Percentiles rank a stretch among this genome's conserved stretches.
These are phyloP conservation scores for Phytophthora colocasiae DNA, from an alignment of 352 stramenopile species.

Conservation along the genomic window DNA sequence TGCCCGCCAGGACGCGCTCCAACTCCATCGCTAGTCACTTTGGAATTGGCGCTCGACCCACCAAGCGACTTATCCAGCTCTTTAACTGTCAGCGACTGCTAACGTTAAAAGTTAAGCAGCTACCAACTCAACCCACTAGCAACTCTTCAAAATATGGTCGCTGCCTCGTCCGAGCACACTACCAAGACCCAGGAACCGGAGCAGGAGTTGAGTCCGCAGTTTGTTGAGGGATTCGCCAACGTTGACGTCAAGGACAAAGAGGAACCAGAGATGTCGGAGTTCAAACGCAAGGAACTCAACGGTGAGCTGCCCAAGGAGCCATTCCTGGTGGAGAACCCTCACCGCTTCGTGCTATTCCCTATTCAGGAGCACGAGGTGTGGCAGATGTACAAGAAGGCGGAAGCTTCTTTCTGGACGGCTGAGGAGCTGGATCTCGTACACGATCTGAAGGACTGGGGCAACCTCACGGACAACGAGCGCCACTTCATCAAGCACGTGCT, in stretches of 20 bases:
- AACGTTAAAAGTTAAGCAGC: conserved; percentile 5
- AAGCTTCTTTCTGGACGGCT: conserved; percentile 99
- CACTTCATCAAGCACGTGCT: conserved; percentile 98
- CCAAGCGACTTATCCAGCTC: conserved; percentile 22
- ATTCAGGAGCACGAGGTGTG: conserved; percentile 98
- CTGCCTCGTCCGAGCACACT: conserved; percentile 32
- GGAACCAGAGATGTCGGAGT: conserved; percentile 72
- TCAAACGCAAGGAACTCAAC: conserved; percentile 89
- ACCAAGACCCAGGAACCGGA: conserved; percentile 34
- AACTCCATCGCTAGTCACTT: conserved; percentile 34
- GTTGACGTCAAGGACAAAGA: conserved; percentile 34
- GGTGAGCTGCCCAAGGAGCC: conserved; percentile 91
- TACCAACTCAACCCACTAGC: background rate
- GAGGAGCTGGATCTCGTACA: conserved; percentile 98
- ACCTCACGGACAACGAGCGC: conserved; percentile 95
- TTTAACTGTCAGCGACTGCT: background rate
- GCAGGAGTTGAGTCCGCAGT: conserved; percentile 34
- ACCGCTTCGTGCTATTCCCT: conserved; percentile 98
- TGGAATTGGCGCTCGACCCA: conserved; percentile 36
- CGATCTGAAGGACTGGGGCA: conserved; percentile 96
- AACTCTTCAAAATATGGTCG: conserved; percentile 40
- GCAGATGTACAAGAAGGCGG: conserved; percentile 99
- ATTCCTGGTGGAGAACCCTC: conserved; percentile 95
- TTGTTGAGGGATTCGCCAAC: conserved; percentile 32
- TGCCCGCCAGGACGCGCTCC: background rate